Evolutionary conservation across 495 filamentous ascomycete species (phyloP).

Genomic region (Annulohypoxylon bovei): DNA sequence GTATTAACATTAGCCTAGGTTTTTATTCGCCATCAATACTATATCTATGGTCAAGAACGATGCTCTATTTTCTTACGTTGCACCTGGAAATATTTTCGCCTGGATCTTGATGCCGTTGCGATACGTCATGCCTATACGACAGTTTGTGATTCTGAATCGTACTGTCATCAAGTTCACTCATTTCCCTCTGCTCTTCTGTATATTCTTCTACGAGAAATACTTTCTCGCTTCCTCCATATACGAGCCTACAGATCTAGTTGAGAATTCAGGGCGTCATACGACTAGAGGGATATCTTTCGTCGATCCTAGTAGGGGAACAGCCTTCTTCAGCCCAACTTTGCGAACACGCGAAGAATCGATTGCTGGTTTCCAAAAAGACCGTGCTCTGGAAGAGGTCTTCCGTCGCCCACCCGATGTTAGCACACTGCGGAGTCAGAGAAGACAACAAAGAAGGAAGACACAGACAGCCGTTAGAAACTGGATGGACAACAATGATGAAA

Average conservation of each 20-base stretch:
- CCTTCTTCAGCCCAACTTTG: conserved; percentile 74
- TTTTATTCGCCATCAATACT: conserved; percentile 91
- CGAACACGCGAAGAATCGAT: conserved; percentile 83
- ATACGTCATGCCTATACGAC: conserved; percentile 78
- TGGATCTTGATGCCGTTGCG: conserved; percentile 85
- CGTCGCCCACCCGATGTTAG: conserved; percentile 60
- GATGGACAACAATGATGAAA: conserved; percentile 80
- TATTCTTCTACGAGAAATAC: conserved; percentile 85
- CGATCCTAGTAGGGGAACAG: conserved; percentile 56
- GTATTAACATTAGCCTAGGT: conserved; percentile 51
- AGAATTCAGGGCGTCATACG: conserved; percentile 51
- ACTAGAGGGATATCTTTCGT: conserved; percentile 64
- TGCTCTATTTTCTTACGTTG: conserved; percentile 89
- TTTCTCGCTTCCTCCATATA: conserved; percentile 75
- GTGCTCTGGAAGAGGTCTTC: conserved; percentile 93
- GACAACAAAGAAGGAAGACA: conserved; percentile 69
- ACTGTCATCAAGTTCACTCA: conserved; percentile 90
- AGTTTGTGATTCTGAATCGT: conserved; percentile 83
- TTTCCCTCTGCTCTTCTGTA: conserved; percentile 82
- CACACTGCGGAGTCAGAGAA: conserved; percentile 59
- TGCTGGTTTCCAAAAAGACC: conserved; percentile 85
- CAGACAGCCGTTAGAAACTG: conserved; percentile 81
- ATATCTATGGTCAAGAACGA: conserved; percentile 98
- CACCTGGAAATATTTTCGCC: conserved; percentile 86
- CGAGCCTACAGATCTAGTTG: conserved; percentile 78